These are phyloP conservation scores for Gossypium longicalyx DNA, from an alignment of 345 rosid species.

Conservation along the genomic window DNA sequence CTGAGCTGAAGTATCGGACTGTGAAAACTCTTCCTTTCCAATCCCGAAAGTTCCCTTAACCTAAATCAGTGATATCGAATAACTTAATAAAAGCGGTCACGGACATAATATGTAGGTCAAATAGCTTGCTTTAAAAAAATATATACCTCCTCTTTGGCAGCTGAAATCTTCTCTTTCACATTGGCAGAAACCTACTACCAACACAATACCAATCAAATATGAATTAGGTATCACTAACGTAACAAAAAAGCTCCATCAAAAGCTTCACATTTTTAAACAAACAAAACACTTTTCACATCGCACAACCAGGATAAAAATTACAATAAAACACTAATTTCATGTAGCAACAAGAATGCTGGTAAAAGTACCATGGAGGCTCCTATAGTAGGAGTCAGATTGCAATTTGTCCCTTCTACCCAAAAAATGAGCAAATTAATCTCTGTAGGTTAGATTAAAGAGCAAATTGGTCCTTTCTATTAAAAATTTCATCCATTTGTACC, in stretches of 20 bases:
- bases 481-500: too few species aligned
- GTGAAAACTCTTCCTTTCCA: constrained; percentile 50
- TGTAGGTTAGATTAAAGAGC: too few species aligned
- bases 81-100: background rate
- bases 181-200: constrained; percentile 67
- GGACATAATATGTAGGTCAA: constrained; percentile 5
- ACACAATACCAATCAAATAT: background rate
- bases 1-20: constrained; percentile 39
- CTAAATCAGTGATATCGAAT: constrained; percentile 32
- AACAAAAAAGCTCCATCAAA: constrained; percentile 3
- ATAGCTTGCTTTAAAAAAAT: constrained; percentile 2
- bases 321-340: background rate
- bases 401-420: too few species aligned
- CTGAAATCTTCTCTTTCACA: constrained; percentile 69
- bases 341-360: background rate
- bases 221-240: background rate
- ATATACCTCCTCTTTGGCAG: constrained; percentile 85
- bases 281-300: background rate
- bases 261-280: background rate
- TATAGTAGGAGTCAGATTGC: too few species aligned
- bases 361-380: too few species aligned
- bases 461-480: too few species aligned
- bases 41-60: constrained; percentile 64
- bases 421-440: too few species aligned
- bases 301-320: background rate